These are phyloP conservation scores for Hibiscus trionum DNA, from an alignment of 345 rosid species.

Conservation along the genomic window DNA sequence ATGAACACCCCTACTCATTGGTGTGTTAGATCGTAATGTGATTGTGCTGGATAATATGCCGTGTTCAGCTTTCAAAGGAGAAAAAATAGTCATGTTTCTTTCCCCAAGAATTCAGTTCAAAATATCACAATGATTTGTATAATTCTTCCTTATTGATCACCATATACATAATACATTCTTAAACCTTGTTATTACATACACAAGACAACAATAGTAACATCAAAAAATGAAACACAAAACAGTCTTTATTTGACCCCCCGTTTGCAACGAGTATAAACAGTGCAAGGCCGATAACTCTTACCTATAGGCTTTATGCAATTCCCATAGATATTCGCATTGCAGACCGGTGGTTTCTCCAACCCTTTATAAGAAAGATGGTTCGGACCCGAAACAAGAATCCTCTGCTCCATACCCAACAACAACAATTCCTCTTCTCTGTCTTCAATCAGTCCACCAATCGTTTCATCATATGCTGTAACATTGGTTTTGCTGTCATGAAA, in stretches of 20 bases:
- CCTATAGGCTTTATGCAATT: neutral
- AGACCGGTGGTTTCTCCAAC: neutral
- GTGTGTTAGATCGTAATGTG: no score
- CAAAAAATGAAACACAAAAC: neutral
- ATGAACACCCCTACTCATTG: no score
- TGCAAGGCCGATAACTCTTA: neutral
- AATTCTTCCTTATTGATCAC: neutral
- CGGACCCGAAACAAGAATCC: no score
- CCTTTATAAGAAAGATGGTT: neutral
- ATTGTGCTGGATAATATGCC: no score
- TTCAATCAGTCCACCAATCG: neutral
- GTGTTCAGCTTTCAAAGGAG: no score
- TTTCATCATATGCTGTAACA: neutral
- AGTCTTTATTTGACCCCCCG: neutral
- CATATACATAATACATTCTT: neutral
- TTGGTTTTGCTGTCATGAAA: neutral
- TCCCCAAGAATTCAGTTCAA: no score
- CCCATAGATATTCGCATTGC: neutral
- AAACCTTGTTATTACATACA: neutral
- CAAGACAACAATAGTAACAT: constrained; percentile 1
- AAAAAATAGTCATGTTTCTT: no score
- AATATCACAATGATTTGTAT: neutral
- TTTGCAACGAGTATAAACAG: constrained; percentile 1
- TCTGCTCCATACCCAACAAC: neutral
- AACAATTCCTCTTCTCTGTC: neutral